Base-by-base conservation (phyloP, 345 rosid genomes). In the Citrus inodora region DNA sequence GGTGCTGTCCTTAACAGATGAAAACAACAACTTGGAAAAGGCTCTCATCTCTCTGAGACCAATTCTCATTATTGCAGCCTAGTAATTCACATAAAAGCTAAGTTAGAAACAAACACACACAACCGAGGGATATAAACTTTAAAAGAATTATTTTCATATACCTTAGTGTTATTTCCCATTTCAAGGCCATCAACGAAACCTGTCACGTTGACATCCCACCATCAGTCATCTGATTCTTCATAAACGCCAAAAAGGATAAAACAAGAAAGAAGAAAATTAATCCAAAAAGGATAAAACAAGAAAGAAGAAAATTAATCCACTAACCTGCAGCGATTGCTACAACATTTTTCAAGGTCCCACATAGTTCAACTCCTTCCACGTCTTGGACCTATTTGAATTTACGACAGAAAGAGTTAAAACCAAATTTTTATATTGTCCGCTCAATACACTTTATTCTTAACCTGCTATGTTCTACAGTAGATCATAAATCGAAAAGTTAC, bases 11-110 rank as follows among this genome's bases (percentile, higher is more conserved):
- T 89, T 88, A 76, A 94, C 97, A 17, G 98, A 91, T 25, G 97
- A 85, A 86, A 91, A 96, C 85, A 92, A 70, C 59, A 91, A 87
- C 88, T 94, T 91, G 48, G 97, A 96, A 38, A 96, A 90, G 53
- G 88, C 91, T 87, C 79, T 94, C 98, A 96, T 96, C 85, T 96
- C 99, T 91, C 92, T 85, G 33, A 94, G 84, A 75, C 99, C 99
- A 78, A 96, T 94, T 90, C 97, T 90, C 97, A 94, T 92, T 73
- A 96, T 89, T 33, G 99, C 99, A 71, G 99, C 99, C 99, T 94
- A 78, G 42, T 9, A 65, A 74, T 73, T 66, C 58, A 64, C 6
- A 42, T 11, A 58, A 76, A 84, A 74, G 19, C 32, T 35, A 66
- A 32, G 74, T 75, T 42, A 46, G 46, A 61, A 66, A 56, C 28